A percentile compares a stretch with the other conserved stretches of the same genome.
These are phyloP conservation scores for Cladophialophora carrionii DNA, from an alignment of 2,329 filamentous ascomycete genomes.

Conservation along the genomic window DNA sequence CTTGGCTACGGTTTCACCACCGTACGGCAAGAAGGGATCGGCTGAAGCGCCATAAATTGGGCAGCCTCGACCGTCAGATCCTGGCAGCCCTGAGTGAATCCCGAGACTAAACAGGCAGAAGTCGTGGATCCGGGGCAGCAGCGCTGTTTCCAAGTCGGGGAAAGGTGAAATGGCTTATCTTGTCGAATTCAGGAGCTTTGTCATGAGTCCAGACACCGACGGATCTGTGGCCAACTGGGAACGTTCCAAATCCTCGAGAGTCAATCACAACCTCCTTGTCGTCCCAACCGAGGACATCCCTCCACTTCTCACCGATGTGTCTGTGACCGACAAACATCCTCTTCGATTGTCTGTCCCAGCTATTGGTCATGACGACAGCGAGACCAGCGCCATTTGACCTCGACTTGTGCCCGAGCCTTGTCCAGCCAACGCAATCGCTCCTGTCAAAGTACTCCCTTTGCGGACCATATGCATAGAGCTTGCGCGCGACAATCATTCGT, in stretches of 20 bases:
- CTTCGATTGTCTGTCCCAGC: slow-evolving; percentile 47
- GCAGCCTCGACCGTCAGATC: not conserved
- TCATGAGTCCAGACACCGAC: slow-evolving; percentile 59
- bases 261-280: slow-evolving; percentile 62
- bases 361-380: slow-evolving; percentile 62
- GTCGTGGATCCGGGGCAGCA: slow-evolving; percentile 9
- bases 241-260: slow-evolving; percentile 61
- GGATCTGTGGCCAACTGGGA: slow-evolving; percentile 58
- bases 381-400: slow-evolving; percentile 49
- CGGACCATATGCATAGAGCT: slow-evolving; percentile 67
- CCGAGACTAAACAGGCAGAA: not conserved
- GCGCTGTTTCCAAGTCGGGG: slow-evolving; percentile 20
- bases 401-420: slow-evolving; percentile 50
- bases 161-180: slow-evolving; percentile 26
- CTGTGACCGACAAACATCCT: slow-evolving; percentile 65
- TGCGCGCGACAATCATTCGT: slow-evolving; percentile 64
- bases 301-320: slow-evolving; percentile 66
- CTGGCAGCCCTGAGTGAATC: not conserved
- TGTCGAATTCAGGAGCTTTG: slow-evolving; percentile 28
- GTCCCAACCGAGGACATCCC: slow-evolving; percentile 62
- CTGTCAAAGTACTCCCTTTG: slow-evolving; percentile 68
- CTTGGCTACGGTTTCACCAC: not conserved
- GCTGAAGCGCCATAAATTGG: not conserved
- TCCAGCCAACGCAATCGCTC: slow-evolving; percentile 65
- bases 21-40: not conserved